Base-by-base conservation (phyloP, 257 asterid species). In the Solanum neorickii region DNA sequence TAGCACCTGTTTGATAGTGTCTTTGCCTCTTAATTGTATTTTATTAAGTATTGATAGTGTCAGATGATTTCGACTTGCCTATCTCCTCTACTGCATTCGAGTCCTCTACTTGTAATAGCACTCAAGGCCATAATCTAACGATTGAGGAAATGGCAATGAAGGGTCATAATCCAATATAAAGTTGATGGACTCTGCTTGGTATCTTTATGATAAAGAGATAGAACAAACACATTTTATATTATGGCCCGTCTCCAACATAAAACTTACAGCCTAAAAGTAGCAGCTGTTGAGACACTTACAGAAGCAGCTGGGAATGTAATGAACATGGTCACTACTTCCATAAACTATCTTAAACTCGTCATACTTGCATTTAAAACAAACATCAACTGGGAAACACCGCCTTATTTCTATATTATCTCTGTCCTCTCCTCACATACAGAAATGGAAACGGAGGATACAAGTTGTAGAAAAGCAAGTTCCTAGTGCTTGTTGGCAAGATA, bases 401-500 rank as follows among this genome's bases (percentile, higher is more conserved):
- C 82, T 87, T 91, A 88, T 89, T 89, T 66, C 42, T 87, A 16
- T 25, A 20, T 21, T 13, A 9, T 20, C 52, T 7, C 80, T 13
- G 70, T n/a, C 66, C 27, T 70, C 21, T 60, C 44, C 59, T 76
- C 12, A 13, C 35, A 44, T 74, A 37, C 20, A 73, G 29, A 41
- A 70, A 14, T 59, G 70, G 56, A 29, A 86, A 87, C 86, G 76
- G 47, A 65, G 35, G 74, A 35, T 84, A 46, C 84, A 69, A 68
- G 47, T 72, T 11, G 69, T 25, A 73, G 70, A 9, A 29, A 65
- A 18, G 31, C 46, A 68, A 11, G 12, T 73, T 39, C 33, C 52
- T 66, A 91, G 69, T 92, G 96, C 93, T 94, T 93, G 89, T 95
- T 95, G 31, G 97, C 93, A 44, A 95, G 92, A 72, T 95, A 94